Base-by-base conservation (phyloP, 202 grass and related monocot genomes). In the Hordeum pubiflorum region DNA sequence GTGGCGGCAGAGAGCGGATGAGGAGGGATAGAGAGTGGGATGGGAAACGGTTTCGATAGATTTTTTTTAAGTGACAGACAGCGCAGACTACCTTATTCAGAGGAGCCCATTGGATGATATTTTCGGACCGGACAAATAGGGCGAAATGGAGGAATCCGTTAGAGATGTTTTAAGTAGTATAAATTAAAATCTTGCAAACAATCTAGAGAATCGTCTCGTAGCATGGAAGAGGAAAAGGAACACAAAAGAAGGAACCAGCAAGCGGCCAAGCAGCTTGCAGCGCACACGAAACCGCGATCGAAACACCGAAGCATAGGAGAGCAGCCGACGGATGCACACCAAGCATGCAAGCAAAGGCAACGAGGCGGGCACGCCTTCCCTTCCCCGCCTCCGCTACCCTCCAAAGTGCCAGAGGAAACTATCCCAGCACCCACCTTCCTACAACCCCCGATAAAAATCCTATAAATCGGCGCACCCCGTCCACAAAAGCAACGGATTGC, bases 301-400 rank as follows among this genome's bases (percentile, higher is more conserved):
- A 68, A 22, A 20, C 63, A 33, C 56, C 21, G 9, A 64, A 18
- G 43, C 13, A 46, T 6, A 46, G 13, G 0, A 46, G 13, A 46
- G 43, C 14, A 46, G 63, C 63, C 6, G 80, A 75, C 20, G 21
- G 12, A 44, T 22, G 1, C 33, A 9, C 17, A 33, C 84, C 71
- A 76, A 60, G 63, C 13, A 33, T 23, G 64, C 12, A 78, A 78
- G 74, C 63, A 44, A 61, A 84, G 77, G 87, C 24, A 81, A 64
- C n/a, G 34, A 89, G 64, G 63, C 86, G 77, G 77, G 84, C 66
- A 81, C 78, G 78, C 82, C 86, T 62, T 73, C 69, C 22, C 79
- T 85, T 62, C 56, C 69, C 22, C 61, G 65, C 13, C 69, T 58
- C 50, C 68, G 32, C 70, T 65, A 82, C 46, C 81, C 43, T 60